These are phyloP conservation scores for Boletellus emodensis DNA, from an alignment of 768 basidiomycete species.

Conservation along the genomic window DNA sequence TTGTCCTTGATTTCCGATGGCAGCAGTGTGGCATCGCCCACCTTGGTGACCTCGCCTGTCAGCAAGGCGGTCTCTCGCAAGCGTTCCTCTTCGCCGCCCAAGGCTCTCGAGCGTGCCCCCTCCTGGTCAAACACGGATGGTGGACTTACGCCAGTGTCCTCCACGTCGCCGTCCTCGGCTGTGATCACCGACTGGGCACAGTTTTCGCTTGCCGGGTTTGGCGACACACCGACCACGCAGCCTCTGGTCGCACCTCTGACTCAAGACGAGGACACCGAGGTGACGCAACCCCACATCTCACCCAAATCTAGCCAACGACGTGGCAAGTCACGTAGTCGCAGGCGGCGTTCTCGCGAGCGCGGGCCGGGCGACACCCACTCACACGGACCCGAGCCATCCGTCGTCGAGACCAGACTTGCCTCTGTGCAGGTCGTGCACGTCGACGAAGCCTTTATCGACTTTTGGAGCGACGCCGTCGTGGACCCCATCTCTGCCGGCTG, in stretches of 20 bases:
- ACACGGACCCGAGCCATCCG: slow-evolving; percentile 9
- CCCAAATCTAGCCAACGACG: slow-evolving; percentile 35
- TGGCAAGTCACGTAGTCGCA: slow-evolving; percentile 25
- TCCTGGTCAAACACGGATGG: slow-evolving; percentile 11
- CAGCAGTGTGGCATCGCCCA: slow-evolving; percentile 25
- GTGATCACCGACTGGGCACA: slow-evolving; percentile 56
- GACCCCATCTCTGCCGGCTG: slow-evolving; percentile 63
- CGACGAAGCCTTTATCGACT: slow-evolving; percentile 81
- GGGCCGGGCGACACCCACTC: slow-evolving; percentile 8
- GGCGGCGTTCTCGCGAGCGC: slow-evolving; percentile 22
- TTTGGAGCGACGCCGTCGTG: slow-evolving; percentile 71
- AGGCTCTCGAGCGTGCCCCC: slow-evolving; percentile 21
- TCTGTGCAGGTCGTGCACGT: slow-evolving; percentile 45
- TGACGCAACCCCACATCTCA: slow-evolving; percentile 38
- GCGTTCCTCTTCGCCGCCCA: slow-evolving; percentile 31
- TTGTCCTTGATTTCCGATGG: slow-evolving; percentile 49
- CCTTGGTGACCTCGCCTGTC: slow-evolving; percentile 34
- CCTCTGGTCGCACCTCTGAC: slow-evolving; percentile 56
- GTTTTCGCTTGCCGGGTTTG: slow-evolving; percentile 66
- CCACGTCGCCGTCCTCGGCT: slow-evolving; percentile 30
- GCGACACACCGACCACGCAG: slow-evolving; percentile 31
- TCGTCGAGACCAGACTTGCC: slow-evolving; percentile 39
- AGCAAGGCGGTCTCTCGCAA: slow-evolving; percentile 27
- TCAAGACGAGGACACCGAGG: slow-evolving; percentile 62
- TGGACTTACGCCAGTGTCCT: slow-evolving; percentile 23